Evolutionary conservation across 2,329 filamentous ascomycete species (phyloP), one percentile per base, ranked within the genome.

Genomic region (Colletotrichum ledebouriae): DNA sequence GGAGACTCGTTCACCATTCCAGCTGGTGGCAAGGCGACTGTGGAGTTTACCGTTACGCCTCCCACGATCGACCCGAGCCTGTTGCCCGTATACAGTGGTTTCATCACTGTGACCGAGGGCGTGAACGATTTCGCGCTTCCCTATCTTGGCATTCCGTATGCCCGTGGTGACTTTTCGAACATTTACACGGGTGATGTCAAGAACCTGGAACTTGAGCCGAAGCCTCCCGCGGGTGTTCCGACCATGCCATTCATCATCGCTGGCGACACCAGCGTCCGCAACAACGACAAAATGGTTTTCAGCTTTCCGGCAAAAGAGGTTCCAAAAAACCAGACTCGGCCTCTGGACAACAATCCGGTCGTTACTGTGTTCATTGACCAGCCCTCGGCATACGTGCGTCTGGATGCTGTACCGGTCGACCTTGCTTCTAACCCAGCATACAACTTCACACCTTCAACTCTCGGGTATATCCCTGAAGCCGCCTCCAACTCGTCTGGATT

Each of bases 251-350:
- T 63, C 15, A 17, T 67, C 20, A 63, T n/a, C n/a, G 42, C 64
- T 9, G 53, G 50, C 11, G 53, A 63, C 10, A 49, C 59, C 10
- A 44, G 59, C 25, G 17, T 50, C n/a, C 64, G 64, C 20, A 57
- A 63, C 34, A 58, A 37, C 25, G 64, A 63, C 6, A n/a, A 15
- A n/a, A 50, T 47, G 10, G 50, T 63, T 3, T 67, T 50, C 59
- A 67, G 34, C 42, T 67, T 67, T 52, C 64, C 64, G 5, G 64
- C 64, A 41, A 58, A 63, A 42, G 9, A 12, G 17, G 64, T 37
- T 3, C 29, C 59, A 6, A 59, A 50, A 15, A 37, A 49, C 1
- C 25, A 67, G 17, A 58, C 58, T 3, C 50, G 17, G 6, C 22
- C 34, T 12, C 5, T 10, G 4, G 64, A 67, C 25, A 63, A 67